phyloP scores from a whole-genome alignment of 2,329 filamentous ascomycete species.

The Verticillium nubilum region DNA sequence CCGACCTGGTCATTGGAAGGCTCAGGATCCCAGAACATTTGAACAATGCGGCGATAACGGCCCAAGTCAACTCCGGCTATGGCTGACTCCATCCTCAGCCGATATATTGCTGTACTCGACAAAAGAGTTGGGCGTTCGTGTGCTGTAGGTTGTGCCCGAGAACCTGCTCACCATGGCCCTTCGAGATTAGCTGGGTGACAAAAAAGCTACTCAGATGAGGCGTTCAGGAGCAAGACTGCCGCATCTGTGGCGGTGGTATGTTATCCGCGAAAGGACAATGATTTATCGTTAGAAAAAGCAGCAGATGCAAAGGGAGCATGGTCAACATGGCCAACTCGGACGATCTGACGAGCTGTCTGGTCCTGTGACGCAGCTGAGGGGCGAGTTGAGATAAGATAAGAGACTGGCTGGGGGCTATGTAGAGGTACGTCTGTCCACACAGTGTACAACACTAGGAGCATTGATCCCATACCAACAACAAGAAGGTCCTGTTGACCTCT shows the following conservation, averaged over 20 bases:
- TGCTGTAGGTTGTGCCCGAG: neutral
- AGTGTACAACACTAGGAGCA: too few species aligned
- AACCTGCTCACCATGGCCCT: neutral
- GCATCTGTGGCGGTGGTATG: neutral
- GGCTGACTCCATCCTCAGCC: conserved; percentile 23
- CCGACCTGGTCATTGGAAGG: conserved; percentile 70
- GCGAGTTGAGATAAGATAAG: neutral
- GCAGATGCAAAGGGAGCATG: neutral
- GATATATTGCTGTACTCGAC: neutral
- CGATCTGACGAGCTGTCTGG: neutral
- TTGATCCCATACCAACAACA: too few species aligned
- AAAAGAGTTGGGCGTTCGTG: neutral
- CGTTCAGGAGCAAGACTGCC: neutral
- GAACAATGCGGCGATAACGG: conserved; percentile 73
- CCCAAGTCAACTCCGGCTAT: conserved; percentile 64
- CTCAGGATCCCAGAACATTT: conserved; percentile 88
- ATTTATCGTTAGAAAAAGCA: neutral
- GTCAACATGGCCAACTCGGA: neutral
- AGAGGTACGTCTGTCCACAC: too few species aligned
- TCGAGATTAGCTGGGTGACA: neutral
- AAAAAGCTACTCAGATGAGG: neutral
- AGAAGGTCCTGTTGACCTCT: too few species aligned
- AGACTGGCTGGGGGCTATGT: neutral
- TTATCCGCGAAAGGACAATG: neutral
- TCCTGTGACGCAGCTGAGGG: neutral